A percentile compares a stretch with the other conserved stretches of the same genome.
Evolutionary conservation across 1,284 basidiomycete species (phyloP).

Genomic region (Pascua sp.): DNA sequence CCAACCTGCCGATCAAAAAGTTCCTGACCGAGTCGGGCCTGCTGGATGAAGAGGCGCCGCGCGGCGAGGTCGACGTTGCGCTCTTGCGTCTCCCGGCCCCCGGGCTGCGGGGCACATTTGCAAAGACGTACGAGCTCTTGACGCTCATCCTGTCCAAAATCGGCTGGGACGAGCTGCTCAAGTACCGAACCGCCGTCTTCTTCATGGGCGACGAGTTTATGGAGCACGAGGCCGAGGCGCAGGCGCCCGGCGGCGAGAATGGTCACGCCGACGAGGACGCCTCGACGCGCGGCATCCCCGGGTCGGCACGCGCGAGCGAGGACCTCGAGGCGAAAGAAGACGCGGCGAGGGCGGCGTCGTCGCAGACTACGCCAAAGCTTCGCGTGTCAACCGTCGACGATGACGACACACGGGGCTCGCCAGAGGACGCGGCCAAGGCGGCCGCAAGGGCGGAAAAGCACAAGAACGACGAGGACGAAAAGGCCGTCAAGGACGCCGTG

Average conservation of each 20-base stretch:
- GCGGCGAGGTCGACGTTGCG: conserved; percentile 91
- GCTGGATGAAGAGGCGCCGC: conserved; percentile 56
- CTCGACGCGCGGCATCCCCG: conserved; percentile 54
- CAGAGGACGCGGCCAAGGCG: conserved; percentile 8
- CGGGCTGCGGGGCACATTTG: conserved; percentile 90
- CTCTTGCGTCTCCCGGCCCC: conserved; percentile 90
- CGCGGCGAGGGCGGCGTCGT: conserved; percentile 27
- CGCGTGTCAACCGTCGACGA: conserved; percentile 75
- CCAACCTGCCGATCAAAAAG: conserved; percentile 81
- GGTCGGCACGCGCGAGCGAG: conserved; percentile 14
- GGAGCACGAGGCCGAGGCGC: conserved; percentile 58
- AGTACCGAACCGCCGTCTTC: conserved; percentile 88
- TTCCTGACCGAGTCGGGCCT: conserved; percentile 72
- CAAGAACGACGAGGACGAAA: conserved; percentile 22
- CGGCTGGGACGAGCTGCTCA: conserved; percentile 97
- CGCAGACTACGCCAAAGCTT: conserved; percentile 71
- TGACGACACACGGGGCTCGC: conserved; percentile 24
- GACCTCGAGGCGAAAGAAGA: conserved; percentile 1
- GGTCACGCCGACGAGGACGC: conserved; percentile 65
- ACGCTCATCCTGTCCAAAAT: conserved; percentile 86
- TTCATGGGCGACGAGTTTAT: conserved; percentile 99
- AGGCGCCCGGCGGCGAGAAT: conserved; percentile 19
- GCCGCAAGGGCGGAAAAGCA: conserved; percentile 35
- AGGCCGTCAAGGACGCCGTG: too few relatives aligned
- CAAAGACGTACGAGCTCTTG: conserved; percentile 85